Evolutionary conservation across 768 basidiomycete genomes (phyloP).

Genomic region (Postia placenta): DNA sequence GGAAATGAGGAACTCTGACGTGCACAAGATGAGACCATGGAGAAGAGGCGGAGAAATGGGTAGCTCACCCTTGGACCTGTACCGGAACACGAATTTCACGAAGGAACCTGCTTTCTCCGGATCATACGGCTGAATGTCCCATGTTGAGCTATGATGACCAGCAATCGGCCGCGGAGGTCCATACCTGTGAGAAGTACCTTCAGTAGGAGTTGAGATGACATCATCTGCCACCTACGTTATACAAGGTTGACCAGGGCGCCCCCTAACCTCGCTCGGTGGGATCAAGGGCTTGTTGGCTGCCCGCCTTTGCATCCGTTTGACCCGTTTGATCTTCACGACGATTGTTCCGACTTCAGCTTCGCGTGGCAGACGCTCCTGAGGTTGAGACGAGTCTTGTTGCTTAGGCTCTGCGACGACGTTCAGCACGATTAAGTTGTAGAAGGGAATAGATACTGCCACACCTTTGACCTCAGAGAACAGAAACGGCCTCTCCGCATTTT

Average conservation of each 20-base stretch:
- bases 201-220: too few relatives aligned
- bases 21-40: neutral
- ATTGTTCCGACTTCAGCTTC: constrained; percentile 52
- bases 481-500: constrained; percentile 52
- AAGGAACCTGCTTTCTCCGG: constrained; percentile 35
- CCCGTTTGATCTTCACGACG: constrained; percentile 38
- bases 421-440: too few relatives aligned
- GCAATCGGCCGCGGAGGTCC: too few relatives aligned
- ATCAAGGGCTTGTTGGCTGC: constrained; percentile 39
- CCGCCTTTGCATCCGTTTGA: constrained; percentile 26
- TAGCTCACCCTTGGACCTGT: constrained; percentile 44
- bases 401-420: too few relatives aligned
- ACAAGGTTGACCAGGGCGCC: too few relatives aligned
- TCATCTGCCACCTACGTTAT: too few relatives aligned
- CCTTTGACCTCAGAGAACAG: constrained; percentile 40
- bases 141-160: too few relatives aligned
- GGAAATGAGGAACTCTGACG: constrained; percentile 16
- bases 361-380: too few relatives aligned
- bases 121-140: constrained; percentile 46
- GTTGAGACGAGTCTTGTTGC: too few relatives aligned
- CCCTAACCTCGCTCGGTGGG: too few relatives aligned
- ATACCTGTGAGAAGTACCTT: too few relatives aligned
- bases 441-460: too few relatives aligned
- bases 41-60: neutral
- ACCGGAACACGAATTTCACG: constrained; percentile 64